phyloP scores from a whole-genome alignment of 1,284 basidiomycete species.

The Trametes versicolor region DNA sequence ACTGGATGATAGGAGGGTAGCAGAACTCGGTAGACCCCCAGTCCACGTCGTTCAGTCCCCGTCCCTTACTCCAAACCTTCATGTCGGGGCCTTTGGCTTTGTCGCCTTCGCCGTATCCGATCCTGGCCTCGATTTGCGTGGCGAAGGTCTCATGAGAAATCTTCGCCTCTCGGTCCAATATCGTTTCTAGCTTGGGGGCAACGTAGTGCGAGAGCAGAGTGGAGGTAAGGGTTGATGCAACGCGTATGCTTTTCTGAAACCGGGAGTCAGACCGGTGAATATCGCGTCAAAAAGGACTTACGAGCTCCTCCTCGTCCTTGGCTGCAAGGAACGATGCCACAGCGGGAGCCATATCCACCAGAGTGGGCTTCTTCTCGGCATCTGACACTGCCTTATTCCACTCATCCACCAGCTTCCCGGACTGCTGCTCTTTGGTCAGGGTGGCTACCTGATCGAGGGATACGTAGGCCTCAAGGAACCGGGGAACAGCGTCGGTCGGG shows the following conservation, averaged over 20 bases:
- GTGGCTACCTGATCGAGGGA: conserved; percentile 71
- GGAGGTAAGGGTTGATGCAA: conserved; percentile 84
- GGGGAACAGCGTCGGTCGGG: conserved; percentile 72
- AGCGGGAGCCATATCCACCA: conserved; percentile 81
- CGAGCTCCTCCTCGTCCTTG: conserved; percentile 93
- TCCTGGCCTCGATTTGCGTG: conserved; percentile 84
- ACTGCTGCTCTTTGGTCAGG: conserved; percentile 80
- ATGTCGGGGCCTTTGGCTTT: conserved; percentile 84
- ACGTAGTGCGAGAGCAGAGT: conserved; percentile 90
- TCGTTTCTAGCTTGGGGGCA: conserved; percentile 88
- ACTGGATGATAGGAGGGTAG: conserved; percentile 96
- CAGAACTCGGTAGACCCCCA: conserved; percentile 92
- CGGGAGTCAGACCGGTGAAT: neutral
- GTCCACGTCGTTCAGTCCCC: conserved; percentile 84
- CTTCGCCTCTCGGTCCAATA: conserved; percentile 92
- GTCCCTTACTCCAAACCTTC: conserved; percentile 89
- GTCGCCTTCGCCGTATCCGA: conserved; percentile 85
- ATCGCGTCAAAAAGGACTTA: conserved; percentile 49
- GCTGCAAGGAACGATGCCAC: conserved; percentile 85
- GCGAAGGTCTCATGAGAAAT: conserved; percentile 91
- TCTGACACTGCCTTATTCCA: conserved; percentile 75
- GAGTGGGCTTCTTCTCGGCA: conserved; percentile 69
- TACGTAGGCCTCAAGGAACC: conserved; percentile 66
- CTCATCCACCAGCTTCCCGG: conserved; percentile 83
- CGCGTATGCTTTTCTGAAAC: conserved; percentile 77